phyloP scores from a whole-genome alignment of 345 rosid genomes.

The Eucalyptus cloeziana region DNA sequence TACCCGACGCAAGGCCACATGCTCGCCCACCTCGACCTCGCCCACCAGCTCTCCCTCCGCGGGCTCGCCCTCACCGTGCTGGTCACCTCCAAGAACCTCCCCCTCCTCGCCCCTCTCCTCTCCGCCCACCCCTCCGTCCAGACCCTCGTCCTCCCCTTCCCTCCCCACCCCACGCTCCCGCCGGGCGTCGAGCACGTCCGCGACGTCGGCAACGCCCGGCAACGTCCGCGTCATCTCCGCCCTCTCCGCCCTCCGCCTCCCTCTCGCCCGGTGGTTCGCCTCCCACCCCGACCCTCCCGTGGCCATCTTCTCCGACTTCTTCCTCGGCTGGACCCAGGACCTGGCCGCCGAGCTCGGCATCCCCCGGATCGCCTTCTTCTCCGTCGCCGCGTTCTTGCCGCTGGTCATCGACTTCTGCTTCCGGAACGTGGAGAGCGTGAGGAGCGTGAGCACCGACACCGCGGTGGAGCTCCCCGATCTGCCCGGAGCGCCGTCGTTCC shows the following conservation, averaged over 20 bases:
- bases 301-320: constrained; percentile 67
- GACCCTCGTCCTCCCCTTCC: constrained; percentile 33
- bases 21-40: constrained; percentile 37
- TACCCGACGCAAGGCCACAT: constrained; percentile 72
- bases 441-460: background rate
- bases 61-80: background rate
- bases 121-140: constrained; percentile 33
- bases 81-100: constrained; percentile 1
- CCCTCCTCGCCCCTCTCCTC: constrained; percentile 24
- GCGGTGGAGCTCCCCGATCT: constrained; percentile 19
- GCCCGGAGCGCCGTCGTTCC: constrained; percentile 39
- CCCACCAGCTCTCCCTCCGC: constrained; percentile 6
- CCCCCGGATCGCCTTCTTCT: constrained; percentile 39
- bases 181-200: constrained; percentile 45
- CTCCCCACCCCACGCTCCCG: constrained; percentile 40
- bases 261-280: constrained; percentile 41
- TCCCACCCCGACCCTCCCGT: constrained; percentile 51
- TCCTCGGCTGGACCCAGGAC: constrained; percentile 56
- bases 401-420: constrained; percentile 17
- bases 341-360: constrained; percentile 21
- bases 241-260: constrained; percentile 29
- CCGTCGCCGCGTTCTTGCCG: constrained; percentile 17
- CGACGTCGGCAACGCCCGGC: constrained; percentile 41
- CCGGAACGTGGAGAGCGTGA: constrained; percentile 1
- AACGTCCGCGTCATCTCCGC: constrained; percentile 29